Evolutionary conservation across 2,329 filamentous ascomycete genomes (phyloP), one percentile per base, ranked within the genome.

Genomic region (Herpotrichia juniperi): DNA sequence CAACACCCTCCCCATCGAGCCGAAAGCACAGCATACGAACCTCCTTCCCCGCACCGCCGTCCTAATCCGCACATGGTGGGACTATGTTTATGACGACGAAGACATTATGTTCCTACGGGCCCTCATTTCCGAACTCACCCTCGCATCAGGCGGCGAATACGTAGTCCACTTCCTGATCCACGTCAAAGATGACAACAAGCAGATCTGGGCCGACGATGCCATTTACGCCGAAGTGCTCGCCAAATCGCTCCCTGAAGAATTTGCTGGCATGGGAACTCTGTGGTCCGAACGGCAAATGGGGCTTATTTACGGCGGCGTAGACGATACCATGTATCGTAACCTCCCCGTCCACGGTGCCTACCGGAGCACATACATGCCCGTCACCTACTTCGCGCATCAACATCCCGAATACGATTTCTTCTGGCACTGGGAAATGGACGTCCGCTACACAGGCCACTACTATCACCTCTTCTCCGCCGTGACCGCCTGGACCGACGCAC

Each of bases 341-440:
- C 79, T 90, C 24, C 87, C 88, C 43, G 86, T 88, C 2, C 87
- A 90, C 44, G 89, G 89, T 24, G 80, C 75, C 1, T 83, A 83
- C 73, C 83, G 89, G 46, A 93, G 91, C 48, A 85, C 94, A 9
- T 91, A 92, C 64, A 96, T 97, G 91, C 91, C 93, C 0, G 87
- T 97, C 78, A 93, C 97, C 68, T 90, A 93, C 73, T 97, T 97
- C 71, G 90, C 93, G 5, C 87, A 93, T 67, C 83, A 86, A 64
- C 92, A 96, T 73, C 89, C 90, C 1, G 92, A 96, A 71, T 96
- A 93, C 67, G 91, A 96, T 42, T 90, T 87, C 75, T 91, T 92
- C 74, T 96, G 92, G 92, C 90, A 96, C 61, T 96, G 92, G 90
- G 92, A 96, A 73, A 93, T 96, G 87, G 92, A 96, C 66, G 86